Evolutionary conservation across 2,329 filamentous ascomycete species (phyloP).

Genomic region (Ophiostoma sp.): DNA sequence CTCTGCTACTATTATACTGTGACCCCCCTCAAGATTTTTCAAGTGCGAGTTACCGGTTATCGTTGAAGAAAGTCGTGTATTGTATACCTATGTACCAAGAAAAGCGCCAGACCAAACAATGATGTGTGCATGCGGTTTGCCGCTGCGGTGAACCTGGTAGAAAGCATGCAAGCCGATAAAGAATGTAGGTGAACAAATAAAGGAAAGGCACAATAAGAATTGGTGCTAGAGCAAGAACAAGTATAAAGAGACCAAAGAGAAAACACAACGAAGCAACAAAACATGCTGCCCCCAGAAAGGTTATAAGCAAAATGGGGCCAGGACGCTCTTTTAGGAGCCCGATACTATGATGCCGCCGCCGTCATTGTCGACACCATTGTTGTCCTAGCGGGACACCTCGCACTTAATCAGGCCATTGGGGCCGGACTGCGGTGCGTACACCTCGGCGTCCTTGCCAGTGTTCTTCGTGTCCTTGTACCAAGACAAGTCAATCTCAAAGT

Average conservation of each 20-base stretch:
- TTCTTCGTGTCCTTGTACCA: constrained; percentile 97
- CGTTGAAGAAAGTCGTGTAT: too few species aligned
- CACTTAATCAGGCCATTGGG: constrained; percentile 96
- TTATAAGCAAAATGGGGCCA: not conserved
- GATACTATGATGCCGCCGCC: not conserved
- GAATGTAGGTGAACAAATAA: not conserved
- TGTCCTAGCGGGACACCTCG: constrained; percentile 60
- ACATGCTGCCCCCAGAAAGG: not conserved
- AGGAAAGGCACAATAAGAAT: not conserved
- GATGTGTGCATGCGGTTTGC: not conserved
- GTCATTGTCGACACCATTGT: not conserved
- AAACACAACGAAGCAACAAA: not conserved
- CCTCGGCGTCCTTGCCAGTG: constrained; percentile 89
- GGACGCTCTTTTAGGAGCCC: too few species aligned
- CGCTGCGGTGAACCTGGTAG: too few species aligned
- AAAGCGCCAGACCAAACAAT: not conserved
- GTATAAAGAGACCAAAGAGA: not conserved
- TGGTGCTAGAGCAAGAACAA: not conserved
- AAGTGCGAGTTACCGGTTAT: too few species aligned
- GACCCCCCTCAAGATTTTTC: too few species aligned
- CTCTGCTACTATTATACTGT: too few species aligned
- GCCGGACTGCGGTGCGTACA: constrained; percentile 86
- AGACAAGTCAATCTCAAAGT: constrained; percentile 93
- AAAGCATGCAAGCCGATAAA: not conserved
- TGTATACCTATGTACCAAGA: not conserved